phyloP scores from a whole-genome alignment of 768 basidiomycete genomes.

The Kwoniella botswanensis region DNA sequence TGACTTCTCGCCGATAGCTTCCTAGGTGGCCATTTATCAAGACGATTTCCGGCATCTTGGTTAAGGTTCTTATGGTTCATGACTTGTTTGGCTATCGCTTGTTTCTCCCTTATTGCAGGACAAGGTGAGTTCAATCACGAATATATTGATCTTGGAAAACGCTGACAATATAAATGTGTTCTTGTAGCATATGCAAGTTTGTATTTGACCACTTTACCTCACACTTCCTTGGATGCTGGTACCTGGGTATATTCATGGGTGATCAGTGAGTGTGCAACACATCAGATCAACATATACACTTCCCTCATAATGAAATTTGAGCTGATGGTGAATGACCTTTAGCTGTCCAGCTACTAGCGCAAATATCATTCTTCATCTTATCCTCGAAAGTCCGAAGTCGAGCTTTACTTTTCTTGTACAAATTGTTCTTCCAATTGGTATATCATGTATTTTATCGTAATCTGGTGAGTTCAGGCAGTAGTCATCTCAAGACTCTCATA shows the following conservation, averaged over 20 bases:
- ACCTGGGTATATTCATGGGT: constrained; percentile 61
- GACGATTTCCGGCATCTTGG: constrained; percentile 59
- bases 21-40: constrained; percentile 54
- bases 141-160: not conserved
- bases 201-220: constrained; percentile 60
- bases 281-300: not conserved
- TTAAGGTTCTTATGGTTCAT: constrained; percentile 62
- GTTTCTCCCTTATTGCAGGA: constrained; percentile 59
- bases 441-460: constrained; percentile 56
- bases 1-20: constrained; percentile 42
- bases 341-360: constrained; percentile 55
- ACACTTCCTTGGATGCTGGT: constrained; percentile 59
- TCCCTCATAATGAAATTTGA: not conserved
- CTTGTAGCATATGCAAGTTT: constrained; percentile 58
- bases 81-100: constrained; percentile 57
- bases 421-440: constrained; percentile 57
- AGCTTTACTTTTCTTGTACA: constrained; percentile 60
- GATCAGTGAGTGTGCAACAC: constrained; percentile 41
- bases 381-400: constrained; percentile 58
- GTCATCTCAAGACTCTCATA: too few relatives aligned
- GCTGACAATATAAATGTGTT: not conserved
- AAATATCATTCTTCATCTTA: constrained; percentile 58
- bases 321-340: not conserved
- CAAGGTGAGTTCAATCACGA: constrained; percentile 51
- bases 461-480: constrained; percentile 37